Percentiles rank a stretch among this genome's conserved stretches.
Evolutionary conservation across 1,139 yeast genomes (phyloP).

Genomic region (Lodderomyces elongisporus): DNA sequence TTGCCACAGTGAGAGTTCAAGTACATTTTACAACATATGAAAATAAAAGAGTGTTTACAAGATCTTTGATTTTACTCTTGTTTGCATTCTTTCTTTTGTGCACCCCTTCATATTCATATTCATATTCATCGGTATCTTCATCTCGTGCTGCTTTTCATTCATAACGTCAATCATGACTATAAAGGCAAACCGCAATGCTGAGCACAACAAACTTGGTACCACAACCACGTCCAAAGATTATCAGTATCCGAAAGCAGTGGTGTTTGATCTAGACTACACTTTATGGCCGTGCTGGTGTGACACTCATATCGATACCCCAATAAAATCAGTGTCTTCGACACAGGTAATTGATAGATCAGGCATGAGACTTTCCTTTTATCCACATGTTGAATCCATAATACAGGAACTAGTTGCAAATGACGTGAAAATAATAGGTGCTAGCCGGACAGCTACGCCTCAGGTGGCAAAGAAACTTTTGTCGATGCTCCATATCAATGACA

Average conservation of each 20-base stretch:
- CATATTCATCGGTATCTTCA: too few relatives aligned
- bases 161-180: too few relatives aligned
- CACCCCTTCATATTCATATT: too few relatives aligned
- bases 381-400: slow-evolving; percentile 57
- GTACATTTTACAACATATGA: too few relatives aligned
- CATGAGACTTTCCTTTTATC: slow-evolving; percentile 46
- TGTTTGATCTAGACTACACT: slow-evolving; percentile 73
- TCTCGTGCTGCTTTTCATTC: too few relatives aligned
- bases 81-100: too few relatives aligned
- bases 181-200: too few relatives aligned
- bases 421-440: slow-evolving; percentile 56
- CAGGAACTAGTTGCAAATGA: slow-evolving; percentile 34
- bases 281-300: slow-evolving; percentile 71
- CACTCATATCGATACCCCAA: slow-evolving; percentile 59
- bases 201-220: too few relatives aligned
- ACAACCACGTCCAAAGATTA: too few relatives aligned
- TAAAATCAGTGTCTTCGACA: slow-evolving; percentile 19
- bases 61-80: too few relatives aligned
- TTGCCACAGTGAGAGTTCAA: too few relatives aligned
- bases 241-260: slow-evolving; percentile 56
- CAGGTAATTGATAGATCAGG: slow-evolving; percentile 43
- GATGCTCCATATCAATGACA: slow-evolving; percentile 42
- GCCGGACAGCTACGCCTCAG: slow-evolving; percentile 61
- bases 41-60: too few relatives aligned
- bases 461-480: slow-evolving; percentile 55